Base-by-base conservation (phyloP, 2,329 filamentous ascomycete species). In the Exophiala alcalophila region DNA sequence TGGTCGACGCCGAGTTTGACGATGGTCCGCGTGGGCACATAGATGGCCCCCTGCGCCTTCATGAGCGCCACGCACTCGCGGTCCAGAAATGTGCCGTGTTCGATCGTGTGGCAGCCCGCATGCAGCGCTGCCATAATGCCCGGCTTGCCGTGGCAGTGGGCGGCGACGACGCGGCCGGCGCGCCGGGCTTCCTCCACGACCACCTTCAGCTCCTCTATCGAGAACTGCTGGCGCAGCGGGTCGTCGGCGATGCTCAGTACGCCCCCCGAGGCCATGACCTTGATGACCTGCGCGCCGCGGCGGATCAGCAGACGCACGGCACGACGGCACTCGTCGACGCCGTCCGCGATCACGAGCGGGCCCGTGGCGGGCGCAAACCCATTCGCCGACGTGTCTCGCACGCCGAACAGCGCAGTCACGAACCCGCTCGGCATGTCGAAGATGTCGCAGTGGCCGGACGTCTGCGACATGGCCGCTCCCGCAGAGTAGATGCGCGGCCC, bases 401-500 rank as follows among this genome's bases (percentile, higher is more conserved):
- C 42, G 37, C 57, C 37, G 31, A 44, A 29, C 16, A 49, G 15
- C 44, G 61, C 42, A 7, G 20, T 29, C 9, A 53, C 50, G 15
- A 41, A 37, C 9, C 47, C 50, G 2, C 37, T 39, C 8, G 67
- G 68, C 10, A 64, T 33, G n/a, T 60, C 54, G 38, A 70, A 68
- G 3, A 64, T 47, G 48, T 74, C 72, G 4, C 69, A 70, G 52
- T 76, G 73, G 0, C 74, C 73, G 4, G 67, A 72, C 0, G 69
- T 74, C 48, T 69, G 69, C 37, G 65, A 68, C 36, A 77, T 62
- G 10, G 63, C 57, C 1, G 62, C 62, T 16, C 70, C 62, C 2
- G 70, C 61, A 0, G 66, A 68, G 59, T 76, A 77, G 9, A 77
- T 65, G 40, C 71, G 71, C 0, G 71, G 71, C 0, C 72, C 72